Percentiles rank a stretch among this genome's conserved stretches.
These are phyloP conservation scores for Moesziomyces parantarcticus DNA, from an alignment of 1,284 basidiomycete genomes.

Conservation along the genomic window DNA sequence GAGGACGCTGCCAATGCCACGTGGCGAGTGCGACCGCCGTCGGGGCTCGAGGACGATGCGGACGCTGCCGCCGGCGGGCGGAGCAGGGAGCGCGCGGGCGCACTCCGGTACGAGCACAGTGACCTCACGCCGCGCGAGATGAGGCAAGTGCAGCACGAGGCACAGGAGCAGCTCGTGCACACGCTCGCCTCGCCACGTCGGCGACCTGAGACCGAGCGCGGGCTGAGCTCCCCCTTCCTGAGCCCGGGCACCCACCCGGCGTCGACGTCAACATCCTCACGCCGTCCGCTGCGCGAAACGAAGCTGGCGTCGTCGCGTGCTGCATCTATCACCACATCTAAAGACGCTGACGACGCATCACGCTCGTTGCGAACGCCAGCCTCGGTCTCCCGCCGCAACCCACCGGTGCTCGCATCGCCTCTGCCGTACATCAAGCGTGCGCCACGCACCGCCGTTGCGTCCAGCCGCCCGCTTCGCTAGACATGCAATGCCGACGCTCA, in stretches of 20 bases:
- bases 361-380: not conserved
- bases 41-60: not conserved
- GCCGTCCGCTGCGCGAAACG: conserved; percentile 2
- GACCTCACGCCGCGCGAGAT: conserved; percentile 14
- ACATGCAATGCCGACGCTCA: too few relatives aligned
- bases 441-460: conserved; percentile 2
- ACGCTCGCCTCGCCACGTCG: conserved; percentile 6
- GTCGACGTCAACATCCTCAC: not conserved
- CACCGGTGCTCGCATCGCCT: conserved; percentile 8
- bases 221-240: not conserved
- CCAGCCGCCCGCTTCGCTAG: too few relatives aligned
- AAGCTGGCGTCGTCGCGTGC: conserved; percentile 1
- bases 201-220: not conserved
- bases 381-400: not conserved
- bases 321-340: not conserved
- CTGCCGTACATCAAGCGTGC: conserved; percentile 36
- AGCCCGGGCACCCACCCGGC: not conserved
- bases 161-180: conserved; percentile 19
- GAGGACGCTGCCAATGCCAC: not conserved
- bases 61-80: not conserved
- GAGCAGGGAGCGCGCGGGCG: not conserved
- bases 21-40: conserved; percentile 1
- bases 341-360: not conserved
- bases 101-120: conserved; percentile 30
- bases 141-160: conserved; percentile 26